A percentile compares a stretch with the other conserved stretches of the same genome.
Evolutionary conservation across 176 grass and related monocot species (phyloP).

Genomic region (Alloteropsis semialata): DNA sequence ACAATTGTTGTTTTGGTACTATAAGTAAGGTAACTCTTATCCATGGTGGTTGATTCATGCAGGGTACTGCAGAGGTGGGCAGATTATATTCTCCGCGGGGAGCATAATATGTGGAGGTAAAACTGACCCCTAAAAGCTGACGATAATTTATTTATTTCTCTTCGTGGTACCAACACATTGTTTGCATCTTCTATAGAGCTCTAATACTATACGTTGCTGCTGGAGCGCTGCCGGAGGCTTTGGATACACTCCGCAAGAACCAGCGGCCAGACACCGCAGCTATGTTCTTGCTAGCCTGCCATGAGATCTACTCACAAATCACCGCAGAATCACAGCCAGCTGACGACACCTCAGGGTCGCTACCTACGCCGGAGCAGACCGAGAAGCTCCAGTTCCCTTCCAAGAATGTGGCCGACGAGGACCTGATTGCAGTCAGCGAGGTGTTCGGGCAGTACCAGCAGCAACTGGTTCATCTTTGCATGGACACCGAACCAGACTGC

Average conservation of each 20-base stretch:
- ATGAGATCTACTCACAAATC: slow-evolving; percentile 75
- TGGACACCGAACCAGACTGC: slow-evolving; percentile 67
- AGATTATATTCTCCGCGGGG: slow-evolving; percentile 77
- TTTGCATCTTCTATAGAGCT: slow-evolving; percentile 53
- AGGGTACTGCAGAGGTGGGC: slow-evolving; percentile 96
- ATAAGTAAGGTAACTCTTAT: neutral
- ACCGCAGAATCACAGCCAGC: neutral
- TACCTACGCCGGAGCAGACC: slow-evolving; percentile 1
- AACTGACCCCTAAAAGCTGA: slow-evolving; percentile 6
- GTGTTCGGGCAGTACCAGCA: slow-evolving; percentile 95
- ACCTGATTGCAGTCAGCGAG: slow-evolving; percentile 70
- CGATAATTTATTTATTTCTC: neutral
- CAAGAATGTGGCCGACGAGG: slow-evolving; percentile 66
- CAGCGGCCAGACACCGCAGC: slow-evolving; percentile 81
- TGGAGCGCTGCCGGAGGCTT: slow-evolving; percentile 83
- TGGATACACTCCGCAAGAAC: slow-evolving; percentile 70
- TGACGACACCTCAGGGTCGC: slow-evolving; percentile 17
- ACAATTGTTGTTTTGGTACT: neutral
- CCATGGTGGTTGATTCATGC: neutral
- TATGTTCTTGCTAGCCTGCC: slow-evolving; percentile 93
- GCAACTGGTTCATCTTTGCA: slow-evolving; percentile 83
- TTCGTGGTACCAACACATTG: slow-evolving; percentile 6
- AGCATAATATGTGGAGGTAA: slow-evolving; percentile 99
- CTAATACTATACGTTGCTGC: slow-evolving; percentile 87
- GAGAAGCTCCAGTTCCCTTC: slow-evolving; percentile 68